phyloP scores from a whole-genome alignment of 345 rosid species.

The Camelina neglecta region DNA sequence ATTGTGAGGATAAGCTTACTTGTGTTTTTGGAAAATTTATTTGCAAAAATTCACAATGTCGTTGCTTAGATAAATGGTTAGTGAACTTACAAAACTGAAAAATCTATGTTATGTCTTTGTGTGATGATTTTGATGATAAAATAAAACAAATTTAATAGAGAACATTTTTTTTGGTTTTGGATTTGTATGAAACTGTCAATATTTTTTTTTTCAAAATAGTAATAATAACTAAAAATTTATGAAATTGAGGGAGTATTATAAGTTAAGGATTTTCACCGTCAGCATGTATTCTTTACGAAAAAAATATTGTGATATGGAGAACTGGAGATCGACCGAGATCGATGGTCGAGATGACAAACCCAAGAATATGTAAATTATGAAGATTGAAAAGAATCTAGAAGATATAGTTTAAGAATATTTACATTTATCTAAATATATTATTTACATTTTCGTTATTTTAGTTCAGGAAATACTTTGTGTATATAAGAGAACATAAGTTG shows the following conservation, averaged over 20 bases:
- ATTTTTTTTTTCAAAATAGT: background rate
- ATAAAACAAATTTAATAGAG: background rate
- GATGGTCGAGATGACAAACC: too few relatives aligned
- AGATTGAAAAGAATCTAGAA: too few relatives aligned
- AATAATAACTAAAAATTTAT: background rate
- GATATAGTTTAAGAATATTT: too few relatives aligned
- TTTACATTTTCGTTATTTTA: too few relatives aligned
- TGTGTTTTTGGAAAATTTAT: slow-evolving; percentile 25
- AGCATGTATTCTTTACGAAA: background rate
- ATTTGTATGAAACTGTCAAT: background rate
- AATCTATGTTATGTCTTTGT: background rate
- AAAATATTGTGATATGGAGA: too few relatives aligned
- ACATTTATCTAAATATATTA: too few relatives aligned
- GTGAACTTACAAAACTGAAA: background rate
- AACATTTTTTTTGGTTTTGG: background rate
- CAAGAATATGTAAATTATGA: too few relatives aligned
- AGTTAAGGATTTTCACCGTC: background rate
- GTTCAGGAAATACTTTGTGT: too few relatives aligned
- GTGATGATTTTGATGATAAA: background rate
- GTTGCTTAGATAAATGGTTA: slow-evolving; percentile 9
- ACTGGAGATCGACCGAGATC: too few relatives aligned
- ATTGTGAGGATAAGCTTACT: slow-evolving; percentile 32
- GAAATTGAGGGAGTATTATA: background rate
- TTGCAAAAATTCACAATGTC: slow-evolving; percentile 29
- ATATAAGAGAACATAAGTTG: too few relatives aligned